A percentile compares a stretch with the other conserved stretches of the same genome.
Conservation (phyloP, 1,284 basidiomycete species). For the Salmacisia buchloeana region DNA sequence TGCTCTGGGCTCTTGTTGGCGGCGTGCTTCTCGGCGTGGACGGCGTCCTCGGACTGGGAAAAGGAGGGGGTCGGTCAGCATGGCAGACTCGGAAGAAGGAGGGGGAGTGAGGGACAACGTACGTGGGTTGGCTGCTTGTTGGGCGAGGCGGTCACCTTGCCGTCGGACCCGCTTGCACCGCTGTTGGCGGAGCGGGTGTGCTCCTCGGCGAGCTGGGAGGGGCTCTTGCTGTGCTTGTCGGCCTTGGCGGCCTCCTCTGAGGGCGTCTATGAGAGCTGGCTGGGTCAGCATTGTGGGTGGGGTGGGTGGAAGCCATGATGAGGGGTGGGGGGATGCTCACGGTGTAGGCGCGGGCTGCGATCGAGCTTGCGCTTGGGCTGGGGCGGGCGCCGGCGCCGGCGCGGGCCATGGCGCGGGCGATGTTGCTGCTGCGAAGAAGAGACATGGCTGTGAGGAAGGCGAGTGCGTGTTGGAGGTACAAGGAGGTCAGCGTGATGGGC, state of each 20-base stretch:
- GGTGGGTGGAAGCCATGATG: neutral
- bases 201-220: constrained; percentile 31
- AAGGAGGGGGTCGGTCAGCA: neutral
- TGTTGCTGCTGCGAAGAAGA: neutral
- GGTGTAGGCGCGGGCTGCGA: neutral
- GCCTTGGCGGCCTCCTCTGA: constrained; percentile 34
- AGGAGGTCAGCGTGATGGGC: no score
- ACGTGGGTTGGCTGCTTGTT: constrained; percentile 2
- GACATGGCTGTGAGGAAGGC: neutral
- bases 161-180: neutral
- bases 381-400: neutral
- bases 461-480: no score
- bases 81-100: neutral
- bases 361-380: neutral
- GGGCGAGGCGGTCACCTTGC: neutral
- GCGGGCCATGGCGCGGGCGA: neutral
- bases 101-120: neutral
- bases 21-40: constrained; percentile 31
- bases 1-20: constrained; percentile 19
- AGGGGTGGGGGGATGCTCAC: neutral
- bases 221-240: constrained; percentile 26
- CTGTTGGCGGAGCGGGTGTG: neutral
- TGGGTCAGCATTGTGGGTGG: neutral
- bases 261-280: neutral
- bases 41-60: constrained; percentile 26